A percentile compares a stretch with the other conserved stretches of the same genome.
These are phyloP conservation scores for Vigna unguiculata DNA, from an alignment of 306 rosid genomes.

Conservation along the genomic window DNA sequence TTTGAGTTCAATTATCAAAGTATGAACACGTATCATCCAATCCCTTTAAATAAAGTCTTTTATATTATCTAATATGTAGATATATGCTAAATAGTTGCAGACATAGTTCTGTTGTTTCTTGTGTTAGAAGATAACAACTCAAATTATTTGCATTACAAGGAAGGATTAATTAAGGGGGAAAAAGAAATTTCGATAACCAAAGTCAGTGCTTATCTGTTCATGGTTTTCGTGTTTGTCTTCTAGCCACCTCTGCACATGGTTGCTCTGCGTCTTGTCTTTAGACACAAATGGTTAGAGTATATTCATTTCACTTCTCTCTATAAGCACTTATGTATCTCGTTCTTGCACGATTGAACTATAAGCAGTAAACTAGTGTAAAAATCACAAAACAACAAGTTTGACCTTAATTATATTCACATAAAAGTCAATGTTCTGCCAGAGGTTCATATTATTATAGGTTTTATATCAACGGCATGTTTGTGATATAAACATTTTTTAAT, in stretches of 20 bases:
- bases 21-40: too few species aligned
- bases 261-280: not conserved
- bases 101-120: not conserved
- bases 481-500: too few species aligned
- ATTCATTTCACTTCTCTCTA: not conserved
- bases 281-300: not conserved
- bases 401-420: not conserved
- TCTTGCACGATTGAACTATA: not conserved
- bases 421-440: slow-evolving; percentile 8
- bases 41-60: too few species aligned
- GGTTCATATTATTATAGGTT: not conserved
- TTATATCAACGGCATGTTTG: too few species aligned
- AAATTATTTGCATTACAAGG: slow-evolving; percentile 16
- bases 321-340: not conserved
- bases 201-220: slow-evolving; percentile 30
- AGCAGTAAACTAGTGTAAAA: not conserved
- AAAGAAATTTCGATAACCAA: not conserved
- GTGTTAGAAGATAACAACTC: slow-evolving; percentile 4
- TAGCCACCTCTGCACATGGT: slow-evolving; percentile 15
- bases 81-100: not conserved
- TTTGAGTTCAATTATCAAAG: too few species aligned
- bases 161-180: not conserved
- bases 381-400: not conserved
- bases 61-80: not conserved
- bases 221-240: not conserved